Evolutionary conservation across 2,329 filamentous ascomycete species (phyloP), one percentile per base, ranked within the genome.

Genomic region (Sclerotinia minor): DNA sequence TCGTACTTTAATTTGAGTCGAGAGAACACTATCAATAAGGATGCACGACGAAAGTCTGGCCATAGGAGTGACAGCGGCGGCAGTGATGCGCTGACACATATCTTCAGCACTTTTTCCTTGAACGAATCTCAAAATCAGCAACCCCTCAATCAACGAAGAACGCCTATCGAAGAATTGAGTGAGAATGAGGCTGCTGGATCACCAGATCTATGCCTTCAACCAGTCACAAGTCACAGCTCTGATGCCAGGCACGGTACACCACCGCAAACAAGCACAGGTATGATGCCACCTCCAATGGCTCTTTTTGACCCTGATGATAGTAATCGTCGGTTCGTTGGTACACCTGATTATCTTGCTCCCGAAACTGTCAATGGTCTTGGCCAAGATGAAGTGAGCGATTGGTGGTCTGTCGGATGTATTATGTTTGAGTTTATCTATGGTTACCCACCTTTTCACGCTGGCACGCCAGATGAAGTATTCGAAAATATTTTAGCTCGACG

Each of bases 381-480:
- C 1, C 95, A 99, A 78, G 95, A 99, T 76, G 94, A 98, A 78
- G 95, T 94, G 73, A 98, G 95, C 77, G 95, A 99, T 87, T 99
- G 95, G 95, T 99, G 95, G 95, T 98, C 95, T 29, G 85, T 99
- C n/a, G 95, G 95, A 0, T 99, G 96, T 78, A 98, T 99, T 73
- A 82, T 98, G 79, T 99, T 97, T 75, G 95, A 99, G 76, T 97
- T 97, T 72, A 81, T 99, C 2, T 98, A 92, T 76, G 95, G 95
- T 0, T 90, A 92, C 68, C 95, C 95, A 0, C 95, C 95, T 0
- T 99, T 99, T 79, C 93, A 98, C 77, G 95, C 92, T 1, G 83
- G 85, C 26, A 93, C 94, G 59, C 92, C 95, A 0, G 95, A 99
- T 74, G 85, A 95, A 73, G 95, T 99, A 1, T 99, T 99, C 76